Evolutionary conservation across 768 basidiomycete species (phyloP).

Genomic region (Pulveroboletus sp.): DNA sequence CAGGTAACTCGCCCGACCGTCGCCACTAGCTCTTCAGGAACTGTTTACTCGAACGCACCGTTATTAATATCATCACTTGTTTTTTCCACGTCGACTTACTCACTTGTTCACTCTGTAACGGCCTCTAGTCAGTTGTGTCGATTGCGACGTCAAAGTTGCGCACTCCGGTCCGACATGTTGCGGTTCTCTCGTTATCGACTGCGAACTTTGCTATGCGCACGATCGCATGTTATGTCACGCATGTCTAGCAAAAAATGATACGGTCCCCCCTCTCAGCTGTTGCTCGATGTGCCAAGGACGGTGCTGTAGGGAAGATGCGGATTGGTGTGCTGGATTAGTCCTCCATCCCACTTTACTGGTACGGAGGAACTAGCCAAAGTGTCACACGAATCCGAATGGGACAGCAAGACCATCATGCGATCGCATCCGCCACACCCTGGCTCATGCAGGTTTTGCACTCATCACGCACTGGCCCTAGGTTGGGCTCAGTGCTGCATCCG

Average conservation of each 20-base stretch:
- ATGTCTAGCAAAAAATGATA: constrained; percentile 1
- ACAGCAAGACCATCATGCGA: constrained; percentile 4
- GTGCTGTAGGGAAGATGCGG: constrained; percentile 16
- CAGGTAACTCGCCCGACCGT: background rate
- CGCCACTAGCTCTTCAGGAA: constrained; percentile 9
- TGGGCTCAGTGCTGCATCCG: constrained; percentile 3
- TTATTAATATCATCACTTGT: background rate
- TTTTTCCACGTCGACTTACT: constrained; percentile 9
- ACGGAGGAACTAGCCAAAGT: constrained; percentile 6
- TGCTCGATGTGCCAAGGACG: constrained; percentile 8
- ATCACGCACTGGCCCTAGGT: background rate
- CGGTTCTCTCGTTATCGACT: background rate
- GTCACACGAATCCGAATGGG: constrained; percentile 2
- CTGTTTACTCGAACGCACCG: background rate
- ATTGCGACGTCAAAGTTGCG: constrained; percentile 9
- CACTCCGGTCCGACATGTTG: background rate
- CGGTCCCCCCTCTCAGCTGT: constrained; percentile 1
- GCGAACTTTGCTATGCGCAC: constrained; percentile 5
- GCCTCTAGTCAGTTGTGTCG: background rate
- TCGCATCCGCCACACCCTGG: constrained; percentile 10
- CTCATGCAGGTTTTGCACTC: background rate
- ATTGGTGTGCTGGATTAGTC: constrained; percentile 11
- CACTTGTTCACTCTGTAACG: constrained; percentile 11
- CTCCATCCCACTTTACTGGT: constrained; percentile 2
- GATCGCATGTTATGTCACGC: background rate